phyloP scores from a whole-genome alignment of 805 yeast genomes.

The Torulaspora indica region DNA sequence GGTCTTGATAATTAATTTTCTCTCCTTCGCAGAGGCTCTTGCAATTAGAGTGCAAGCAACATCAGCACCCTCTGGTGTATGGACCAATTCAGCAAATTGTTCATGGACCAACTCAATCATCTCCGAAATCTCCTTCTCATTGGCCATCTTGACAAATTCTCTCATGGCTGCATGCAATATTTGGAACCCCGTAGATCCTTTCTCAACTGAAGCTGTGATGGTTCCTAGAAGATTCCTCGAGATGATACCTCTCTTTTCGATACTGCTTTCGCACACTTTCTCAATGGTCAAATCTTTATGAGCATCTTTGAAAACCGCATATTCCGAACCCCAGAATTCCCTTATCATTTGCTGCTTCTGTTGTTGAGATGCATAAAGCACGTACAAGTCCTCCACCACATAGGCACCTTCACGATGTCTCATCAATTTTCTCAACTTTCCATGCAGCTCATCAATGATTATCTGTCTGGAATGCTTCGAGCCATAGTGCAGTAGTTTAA shows the following conservation, averaged over 20 bases:
- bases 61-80: slow-evolving; percentile 89
- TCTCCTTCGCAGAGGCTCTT: slow-evolving; percentile 84
- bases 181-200: slow-evolving; percentile 95
- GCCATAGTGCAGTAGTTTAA: slow-evolving; percentile 89
- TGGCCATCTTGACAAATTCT: slow-evolving; percentile 73
- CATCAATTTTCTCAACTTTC: slow-evolving; percentile 85
- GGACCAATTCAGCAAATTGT: slow-evolving; percentile 91
- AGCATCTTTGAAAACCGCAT: slow-evolving; percentile 79
- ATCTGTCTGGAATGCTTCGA: slow-evolving; percentile 70
- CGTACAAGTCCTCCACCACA: slow-evolving; percentile 88
- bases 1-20: slow-evolving; percentile 68
- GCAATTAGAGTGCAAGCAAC: slow-evolving; percentile 82
- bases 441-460: slow-evolving; percentile 81
- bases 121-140: slow-evolving; percentile 62
- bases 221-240: slow-evolving; percentile 74
- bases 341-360: slow-evolving; percentile 88
- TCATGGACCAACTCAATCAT: slow-evolving; percentile 79
- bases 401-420: slow-evolving; percentile 98
- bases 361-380: slow-evolving; percentile 74
- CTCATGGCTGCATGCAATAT: slow-evolving; percentile 94
- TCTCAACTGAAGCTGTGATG: slow-evolving; percentile 84
- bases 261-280: slow-evolving; percentile 59
- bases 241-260: slow-evolving; percentile 74
- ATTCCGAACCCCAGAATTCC: slow-evolving; percentile 96
- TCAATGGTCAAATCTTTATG: slow-evolving; percentile 58